These are phyloP conservation scores for Pichia norvegensis DNA, from an alignment of 1,139 yeast genomes.

Conservation along the genomic window DNA sequence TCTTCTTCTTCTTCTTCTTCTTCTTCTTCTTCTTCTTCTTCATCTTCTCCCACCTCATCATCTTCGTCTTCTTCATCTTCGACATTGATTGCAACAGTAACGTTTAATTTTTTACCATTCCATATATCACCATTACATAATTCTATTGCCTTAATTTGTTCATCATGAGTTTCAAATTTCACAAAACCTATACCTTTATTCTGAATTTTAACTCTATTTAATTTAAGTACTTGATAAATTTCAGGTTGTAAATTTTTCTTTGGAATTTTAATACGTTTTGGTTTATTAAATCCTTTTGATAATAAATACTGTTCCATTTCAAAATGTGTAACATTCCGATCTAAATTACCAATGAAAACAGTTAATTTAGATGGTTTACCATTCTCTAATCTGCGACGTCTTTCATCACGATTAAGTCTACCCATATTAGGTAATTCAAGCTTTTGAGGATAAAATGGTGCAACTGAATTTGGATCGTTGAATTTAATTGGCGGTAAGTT, in stretches of 20 bases:
- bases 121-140: slow-evolving; percentile 46
- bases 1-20: slow-evolving; percentile 2
- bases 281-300: slow-evolving; percentile 33
- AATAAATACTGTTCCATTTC: slow-evolving; percentile 38
- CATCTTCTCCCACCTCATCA: slow-evolving; percentile 4
- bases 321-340: slow-evolving; percentile 39
- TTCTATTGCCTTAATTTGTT: slow-evolving; percentile 42
- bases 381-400: slow-evolving; percentile 32
- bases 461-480: slow-evolving; percentile 3
- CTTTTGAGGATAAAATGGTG: slow-evolving; percentile 12
- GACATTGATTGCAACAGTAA: slow-evolving; percentile 49
- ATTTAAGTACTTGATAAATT: slow-evolving; percentile 35
- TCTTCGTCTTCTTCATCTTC: slow-evolving; percentile 2
- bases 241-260: slow-evolving; percentile 37
- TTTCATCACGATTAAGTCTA: slow-evolving; percentile 19
- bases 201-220: slow-evolving; percentile 35
- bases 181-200: slow-evolving; percentile 62
- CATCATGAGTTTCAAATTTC: slow-evolving; percentile 41
- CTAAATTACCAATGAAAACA: slow-evolving; percentile 51
- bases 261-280: slow-evolving; percentile 54
- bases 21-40: slow-evolving; percentile 2
- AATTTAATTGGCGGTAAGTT: slow-evolving; percentile 2
- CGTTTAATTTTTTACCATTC: slow-evolving; percentile 47
- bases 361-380: slow-evolving; percentile 51
- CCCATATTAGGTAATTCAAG: slow-evolving; percentile 5